A percentile compares a stretch with the other conserved stretches of the same genome.
These are phyloP conservation scores for Exophiala aquamarina DNA, from an alignment of 2,329 filamentous ascomycete species.

Conservation along the genomic window DNA sequence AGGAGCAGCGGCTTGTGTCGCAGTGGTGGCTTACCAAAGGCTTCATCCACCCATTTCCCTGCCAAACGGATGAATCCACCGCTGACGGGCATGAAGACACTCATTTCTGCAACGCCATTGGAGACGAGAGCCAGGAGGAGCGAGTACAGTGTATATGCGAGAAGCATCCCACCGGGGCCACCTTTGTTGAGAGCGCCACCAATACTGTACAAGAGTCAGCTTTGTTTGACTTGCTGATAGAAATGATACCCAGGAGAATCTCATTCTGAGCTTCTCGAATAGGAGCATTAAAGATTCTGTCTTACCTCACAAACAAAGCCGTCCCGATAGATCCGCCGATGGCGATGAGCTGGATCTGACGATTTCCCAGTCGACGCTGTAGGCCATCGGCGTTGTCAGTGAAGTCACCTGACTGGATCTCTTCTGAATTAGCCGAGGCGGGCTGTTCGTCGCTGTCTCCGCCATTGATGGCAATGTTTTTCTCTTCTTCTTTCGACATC, in stretches of 20 bases:
- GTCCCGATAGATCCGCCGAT: constrained; percentile 41
- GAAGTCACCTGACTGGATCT: background rate
- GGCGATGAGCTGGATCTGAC: constrained; percentile 22
- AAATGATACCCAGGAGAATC: no score
- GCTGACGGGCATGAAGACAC: constrained; percentile 41
- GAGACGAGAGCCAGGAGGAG: constrained; percentile 36
- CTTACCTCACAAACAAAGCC: constrained; percentile 34
- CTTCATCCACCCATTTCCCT: constrained; percentile 47
- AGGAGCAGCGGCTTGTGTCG: no score
- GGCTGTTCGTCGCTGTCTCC: no score
- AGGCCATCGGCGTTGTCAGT: constrained; percentile 12
- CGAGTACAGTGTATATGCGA: constrained; percentile 34
- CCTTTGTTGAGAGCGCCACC: constrained; percentile 35
- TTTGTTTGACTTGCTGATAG: no score
- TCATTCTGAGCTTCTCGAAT: no score
- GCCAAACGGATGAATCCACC: constrained; percentile 43
- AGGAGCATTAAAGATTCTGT: no score
- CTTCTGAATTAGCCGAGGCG: background rate
- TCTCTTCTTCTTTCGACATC: no score
- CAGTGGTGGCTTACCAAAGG: constrained; percentile 32
- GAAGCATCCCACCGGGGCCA: constrained; percentile 38
- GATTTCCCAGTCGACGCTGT: constrained; percentile 16
- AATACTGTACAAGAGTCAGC: constrained; percentile 40
- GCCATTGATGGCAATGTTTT: no score
- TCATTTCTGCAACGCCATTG: constrained; percentile 46